Conservation (phyloP, 306 rosid genomes). For the Quercus parvula region DNA sequence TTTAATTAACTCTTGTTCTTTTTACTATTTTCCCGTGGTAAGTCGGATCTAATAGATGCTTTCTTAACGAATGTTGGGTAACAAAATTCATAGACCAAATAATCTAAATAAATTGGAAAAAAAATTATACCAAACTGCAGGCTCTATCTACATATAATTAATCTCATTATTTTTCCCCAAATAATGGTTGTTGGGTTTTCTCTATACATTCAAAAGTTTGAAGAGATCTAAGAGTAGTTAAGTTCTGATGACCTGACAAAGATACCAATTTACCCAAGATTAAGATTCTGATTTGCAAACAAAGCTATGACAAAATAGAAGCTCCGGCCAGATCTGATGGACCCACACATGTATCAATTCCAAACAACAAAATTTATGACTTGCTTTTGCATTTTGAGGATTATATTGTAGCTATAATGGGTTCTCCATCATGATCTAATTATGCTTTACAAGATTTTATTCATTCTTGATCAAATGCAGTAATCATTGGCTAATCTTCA, state of each 20-base stretch:
- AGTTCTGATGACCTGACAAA: slow-evolving; percentile 51
- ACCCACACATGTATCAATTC: slow-evolving; percentile 40
- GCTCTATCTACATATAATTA: not conserved
- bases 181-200: slow-evolving; percentile 23
- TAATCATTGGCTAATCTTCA: not conserved
- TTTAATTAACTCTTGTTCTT: not conserved
- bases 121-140: too few relatives aligned
- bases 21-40: not conserved
- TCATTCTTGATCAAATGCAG: not conserved
- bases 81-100: too few relatives aligned
- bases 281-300: slow-evolving; percentile 70
- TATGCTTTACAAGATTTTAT: not conserved
- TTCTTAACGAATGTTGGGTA: too few relatives aligned
- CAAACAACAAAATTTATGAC: slow-evolving; percentile 35
- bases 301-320: slow-evolving; percentile 38
- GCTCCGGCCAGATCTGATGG: slow-evolving; percentile 41
- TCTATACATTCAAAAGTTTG: slow-evolving; percentile 11
- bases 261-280: slow-evolving; percentile 52
- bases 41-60: too few relatives aligned
- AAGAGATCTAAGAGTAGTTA: slow-evolving; percentile 35
- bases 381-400: slow-evolving; percentile 2
- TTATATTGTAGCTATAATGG: not conserved
- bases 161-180: not conserved
- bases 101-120: too few relatives aligned
- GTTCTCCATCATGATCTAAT: not conserved